These are phyloP conservation scores for Dillenia turbinata DNA, from an alignment of 164 flowering plant species.

Conservation along the genomic window DNA sequence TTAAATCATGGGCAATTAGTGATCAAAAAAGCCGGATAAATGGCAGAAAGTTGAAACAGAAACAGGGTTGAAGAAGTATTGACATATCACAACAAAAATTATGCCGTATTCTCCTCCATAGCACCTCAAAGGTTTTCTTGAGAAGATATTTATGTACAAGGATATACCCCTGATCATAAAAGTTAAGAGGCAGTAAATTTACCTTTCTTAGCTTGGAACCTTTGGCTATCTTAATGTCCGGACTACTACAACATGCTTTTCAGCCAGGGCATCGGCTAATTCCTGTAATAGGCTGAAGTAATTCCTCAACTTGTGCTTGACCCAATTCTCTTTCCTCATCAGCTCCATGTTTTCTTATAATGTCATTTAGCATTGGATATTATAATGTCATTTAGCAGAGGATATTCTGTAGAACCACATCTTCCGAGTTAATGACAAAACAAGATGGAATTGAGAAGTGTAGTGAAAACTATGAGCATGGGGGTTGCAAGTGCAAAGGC, in stretches of 20 bases:
- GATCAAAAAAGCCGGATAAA: neutral
- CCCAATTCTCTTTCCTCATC: constrained; percentile 60
- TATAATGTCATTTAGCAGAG: constrained; percentile 47
- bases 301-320: constrained; percentile 70
- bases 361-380: too few species aligned
- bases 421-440: too few species aligned
- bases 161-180: neutral
- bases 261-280: constrained; percentile 46
- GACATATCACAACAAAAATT: too few species aligned
- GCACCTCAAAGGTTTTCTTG: too few species aligned
- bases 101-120: too few species aligned
- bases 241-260: constrained; percentile 38
- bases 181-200: neutral
- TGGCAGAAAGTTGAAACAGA: neutral
- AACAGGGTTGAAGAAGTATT: too few species aligned
- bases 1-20: too few species aligned
- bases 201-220: constrained; percentile 72
- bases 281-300: constrained; percentile 70
- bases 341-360: constrained; percentile 63
- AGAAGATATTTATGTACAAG: too few species aligned
- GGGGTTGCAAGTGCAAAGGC: too few species aligned
- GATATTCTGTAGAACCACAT: constrained; percentile 38
- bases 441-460: too few species aligned
- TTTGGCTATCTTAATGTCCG: constrained; percentile 47
- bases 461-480: too few species aligned